Percentiles rank a stretch among this genome's conserved stretches.
Evolutionary conservation across 306 rosid species (phyloP).

Genomic region (Psophocarpus tetragonolobus): DNA sequence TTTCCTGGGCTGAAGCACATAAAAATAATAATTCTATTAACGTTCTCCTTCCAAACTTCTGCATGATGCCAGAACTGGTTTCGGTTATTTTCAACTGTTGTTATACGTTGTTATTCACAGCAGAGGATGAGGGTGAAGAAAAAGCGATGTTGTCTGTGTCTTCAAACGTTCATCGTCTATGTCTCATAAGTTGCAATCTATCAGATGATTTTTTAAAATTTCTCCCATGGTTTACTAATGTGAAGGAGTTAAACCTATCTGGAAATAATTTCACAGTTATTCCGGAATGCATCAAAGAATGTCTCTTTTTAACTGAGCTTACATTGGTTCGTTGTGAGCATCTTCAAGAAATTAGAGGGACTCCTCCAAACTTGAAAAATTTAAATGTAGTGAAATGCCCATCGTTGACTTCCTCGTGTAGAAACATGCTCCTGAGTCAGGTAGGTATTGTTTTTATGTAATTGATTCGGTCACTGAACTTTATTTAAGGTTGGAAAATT

Average conservation of each 20-base stretch:
- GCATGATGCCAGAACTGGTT: not conserved
- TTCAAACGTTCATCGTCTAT: not conserved
- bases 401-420: not conserved
- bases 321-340: not conserved
- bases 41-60: no score
- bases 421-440: not conserved
- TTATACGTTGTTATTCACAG: not conserved
- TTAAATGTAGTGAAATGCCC: not conserved
- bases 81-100: no score
- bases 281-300: not conserved
- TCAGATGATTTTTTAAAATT: not conserved
- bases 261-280: not conserved
- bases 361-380: not conserved
- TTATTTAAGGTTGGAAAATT: not conserved
- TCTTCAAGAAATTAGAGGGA: constrained; percentile 15
- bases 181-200: not conserved
- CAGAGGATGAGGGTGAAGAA: not conserved
- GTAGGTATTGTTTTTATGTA: not conserved
- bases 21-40: no score
- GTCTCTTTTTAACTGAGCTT: not conserved
- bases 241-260: not conserved
- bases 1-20: no score
- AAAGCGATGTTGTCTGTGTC: not conserved
- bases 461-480: not conserved
- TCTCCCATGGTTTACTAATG: not conserved